Percentiles rank a stretch among this genome's conserved stretches.
Evolutionary conservation across 1,284 basidiomycete species (phyloP).

Genomic region (Boletus semigastroideus): DNA sequence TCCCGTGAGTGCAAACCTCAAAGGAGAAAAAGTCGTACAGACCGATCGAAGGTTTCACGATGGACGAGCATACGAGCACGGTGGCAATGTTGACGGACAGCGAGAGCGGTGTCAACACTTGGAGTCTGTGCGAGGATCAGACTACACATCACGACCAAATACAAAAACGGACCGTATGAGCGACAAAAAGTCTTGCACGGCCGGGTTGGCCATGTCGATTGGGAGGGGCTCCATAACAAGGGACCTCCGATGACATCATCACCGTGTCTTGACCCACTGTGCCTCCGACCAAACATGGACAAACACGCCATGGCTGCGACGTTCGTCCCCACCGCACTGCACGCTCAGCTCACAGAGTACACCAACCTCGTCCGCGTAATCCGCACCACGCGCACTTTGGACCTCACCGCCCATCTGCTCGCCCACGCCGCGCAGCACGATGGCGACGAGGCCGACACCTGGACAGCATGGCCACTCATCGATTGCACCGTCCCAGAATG

Average conservation of each 20-base stretch:
- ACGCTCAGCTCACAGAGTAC: constrained; percentile 30
- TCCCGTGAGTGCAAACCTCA: background rate
- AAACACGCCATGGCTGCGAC: constrained; percentile 19
- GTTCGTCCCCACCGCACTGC: constrained; percentile 20
- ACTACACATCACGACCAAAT: background rate
- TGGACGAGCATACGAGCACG: constrained; percentile 53
- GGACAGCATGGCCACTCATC: constrained; percentile 33
- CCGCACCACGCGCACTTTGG: constrained; percentile 26
- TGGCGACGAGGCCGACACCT: constrained; percentile 11
- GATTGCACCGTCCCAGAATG: constrained; percentile 33
- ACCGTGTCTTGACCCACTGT: background rate
- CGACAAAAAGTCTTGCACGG: constrained; percentile 54
- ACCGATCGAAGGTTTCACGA: constrained; percentile 58
- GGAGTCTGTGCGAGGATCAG: constrained; percentile 47
- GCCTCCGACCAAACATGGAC: constrained; percentile 9
- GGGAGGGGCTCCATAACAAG: constrained; percentile 45
- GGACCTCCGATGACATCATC: constrained; percentile 16
- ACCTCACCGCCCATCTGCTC: constrained; percentile 30
- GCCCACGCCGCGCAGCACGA: constrained; percentile 13
- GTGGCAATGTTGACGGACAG: constrained; percentile 69
- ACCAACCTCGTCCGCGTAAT: constrained; percentile 23
- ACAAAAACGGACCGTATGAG: constrained; percentile 44
- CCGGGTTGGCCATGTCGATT: constrained; percentile 51
- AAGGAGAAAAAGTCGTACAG: constrained; percentile 11
- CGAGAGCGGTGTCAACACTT: constrained; percentile 77